Evolutionary conservation across 352 stramenopile genomes (phyloP).

Genomic region (Globisporangium alternatum): DNA sequence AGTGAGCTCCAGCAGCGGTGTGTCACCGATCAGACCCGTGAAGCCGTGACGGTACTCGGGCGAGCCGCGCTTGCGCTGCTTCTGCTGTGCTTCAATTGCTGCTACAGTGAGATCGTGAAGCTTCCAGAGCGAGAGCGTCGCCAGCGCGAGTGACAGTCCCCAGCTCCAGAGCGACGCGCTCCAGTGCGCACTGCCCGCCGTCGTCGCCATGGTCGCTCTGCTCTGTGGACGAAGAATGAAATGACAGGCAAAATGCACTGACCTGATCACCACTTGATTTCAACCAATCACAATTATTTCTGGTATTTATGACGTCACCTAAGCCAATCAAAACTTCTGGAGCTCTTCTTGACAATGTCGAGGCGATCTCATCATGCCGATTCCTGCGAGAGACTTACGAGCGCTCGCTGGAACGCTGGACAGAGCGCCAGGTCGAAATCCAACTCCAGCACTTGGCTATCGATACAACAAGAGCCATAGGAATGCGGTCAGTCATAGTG

Average conservation of each 20-base stretch:
- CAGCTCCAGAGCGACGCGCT: slow-evolving; percentile 52
- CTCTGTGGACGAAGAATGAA: not conserved
- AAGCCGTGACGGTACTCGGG: slow-evolving; percentile 51
- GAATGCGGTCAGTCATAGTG: slow-evolving; percentile 5
- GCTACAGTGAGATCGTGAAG: slow-evolving; percentile 39
- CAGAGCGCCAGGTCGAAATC: slow-evolving; percentile 46
- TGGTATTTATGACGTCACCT: slow-evolving; percentile 10
- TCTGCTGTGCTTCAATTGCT: slow-evolving; percentile 18
- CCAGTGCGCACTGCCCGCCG: slow-evolving; percentile 21
- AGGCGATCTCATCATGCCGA: not conserved
- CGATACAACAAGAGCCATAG: not conserved
- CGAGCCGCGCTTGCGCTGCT: slow-evolving; percentile 17
- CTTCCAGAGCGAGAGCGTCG: slow-evolving; percentile 74
- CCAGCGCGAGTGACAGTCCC: slow-evolving; percentile 50
- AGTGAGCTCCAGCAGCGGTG: slow-evolving; percentile 88
- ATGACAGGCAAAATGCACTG: slow-evolving; percentile 2
- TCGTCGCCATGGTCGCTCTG: slow-evolving; percentile 13
- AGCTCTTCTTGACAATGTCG: not conserved
- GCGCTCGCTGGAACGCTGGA: slow-evolving; percentile 21
- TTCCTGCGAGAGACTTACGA: slow-evolving; percentile 17
- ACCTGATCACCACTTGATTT: slow-evolving; percentile 23
- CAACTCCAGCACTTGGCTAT: slow-evolving; percentile 49
- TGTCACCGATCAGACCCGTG: slow-evolving; percentile 91
- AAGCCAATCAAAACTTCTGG: slow-evolving; percentile 18
- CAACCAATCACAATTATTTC: slow-evolving; percentile 32